Conservation (phyloP, 2,329 filamentous ascomycete genomes). For the Trichophyton rubrum region DNA sequence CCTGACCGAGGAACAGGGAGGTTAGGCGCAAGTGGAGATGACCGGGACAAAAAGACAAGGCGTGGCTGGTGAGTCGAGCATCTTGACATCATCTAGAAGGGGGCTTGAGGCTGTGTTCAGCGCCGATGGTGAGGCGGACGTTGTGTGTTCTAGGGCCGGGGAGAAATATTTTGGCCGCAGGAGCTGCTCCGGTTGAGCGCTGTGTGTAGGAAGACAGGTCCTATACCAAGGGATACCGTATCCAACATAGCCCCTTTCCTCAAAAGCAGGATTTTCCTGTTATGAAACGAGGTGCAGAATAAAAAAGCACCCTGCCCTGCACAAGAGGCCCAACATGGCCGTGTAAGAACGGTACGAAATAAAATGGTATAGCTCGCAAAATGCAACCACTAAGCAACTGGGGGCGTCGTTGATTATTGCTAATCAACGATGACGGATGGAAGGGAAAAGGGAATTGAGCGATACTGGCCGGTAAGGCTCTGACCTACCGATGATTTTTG, state of each 20-base stretch:
- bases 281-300: neutral
- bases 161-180: neutral
- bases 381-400: neutral
- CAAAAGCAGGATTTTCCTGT: neutral
- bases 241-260: neutral
- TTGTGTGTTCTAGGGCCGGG: neutral
- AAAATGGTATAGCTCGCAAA: neutral
- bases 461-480: neutral
- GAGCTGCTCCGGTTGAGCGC: neutral
- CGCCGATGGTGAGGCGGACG: neutral
- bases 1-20: neutral
- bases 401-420: neutral
- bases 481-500: neutral
- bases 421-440: neutral
- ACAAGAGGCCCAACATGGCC: neutral
- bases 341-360: neutral
- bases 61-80: neutral
- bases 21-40: neutral
- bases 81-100: neutral
- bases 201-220: neutral
- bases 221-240: neutral
- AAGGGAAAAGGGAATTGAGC: neutral
- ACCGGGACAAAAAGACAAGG: neutral
- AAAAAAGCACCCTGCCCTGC: neutral
- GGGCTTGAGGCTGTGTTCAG: neutral